Conservation (phyloP, 2,329 filamentous ascomycete species). For the Xylariales sp. region DNA sequence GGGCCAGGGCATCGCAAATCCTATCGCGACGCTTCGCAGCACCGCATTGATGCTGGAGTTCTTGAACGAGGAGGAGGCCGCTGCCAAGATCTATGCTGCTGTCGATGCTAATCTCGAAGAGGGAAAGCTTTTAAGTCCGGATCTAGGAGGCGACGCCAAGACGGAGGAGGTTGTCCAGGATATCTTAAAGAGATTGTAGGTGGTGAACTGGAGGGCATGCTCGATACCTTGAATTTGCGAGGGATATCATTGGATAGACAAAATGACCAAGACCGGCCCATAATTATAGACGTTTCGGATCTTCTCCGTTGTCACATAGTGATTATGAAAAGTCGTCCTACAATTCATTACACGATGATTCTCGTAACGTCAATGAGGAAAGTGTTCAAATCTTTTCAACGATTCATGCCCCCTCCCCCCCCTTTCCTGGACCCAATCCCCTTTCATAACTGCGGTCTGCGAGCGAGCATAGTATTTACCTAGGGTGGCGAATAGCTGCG, state of each 20-base stretch:
- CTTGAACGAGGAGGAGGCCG: slow-evolving; percentile 78
- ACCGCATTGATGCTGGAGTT: slow-evolving; percentile 96
- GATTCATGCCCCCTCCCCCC: no score
- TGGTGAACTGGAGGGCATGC: not conserved
- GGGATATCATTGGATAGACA: slow-evolving; percentile 8
- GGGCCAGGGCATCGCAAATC: slow-evolving; percentile 89
- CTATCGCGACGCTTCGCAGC: slow-evolving; percentile 88
- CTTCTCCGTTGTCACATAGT: no score
- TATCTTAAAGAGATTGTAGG: slow-evolving; percentile 74
- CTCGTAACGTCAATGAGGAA: no score
- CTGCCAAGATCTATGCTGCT: slow-evolving; percentile 83
- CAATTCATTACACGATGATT: no score
- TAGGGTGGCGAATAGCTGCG: no score
- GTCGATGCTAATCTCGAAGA: slow-evolving; percentile 88
- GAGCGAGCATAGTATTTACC: no score
- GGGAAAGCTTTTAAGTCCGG: slow-evolving; percentile 76
- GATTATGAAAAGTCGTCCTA: no score
- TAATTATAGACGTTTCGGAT: no score
- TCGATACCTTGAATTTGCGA: not conserved
- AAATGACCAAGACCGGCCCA: no score
- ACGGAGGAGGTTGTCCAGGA: slow-evolving; percentile 86
- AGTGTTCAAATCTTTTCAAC: no score
- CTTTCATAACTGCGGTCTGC: no score
- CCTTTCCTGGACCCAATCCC: no score
- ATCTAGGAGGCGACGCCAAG: slow-evolving; percentile 81